Conservation (phyloP, 202 grass and related monocot species). For the Dendrocalamus latiflorus region DNA sequence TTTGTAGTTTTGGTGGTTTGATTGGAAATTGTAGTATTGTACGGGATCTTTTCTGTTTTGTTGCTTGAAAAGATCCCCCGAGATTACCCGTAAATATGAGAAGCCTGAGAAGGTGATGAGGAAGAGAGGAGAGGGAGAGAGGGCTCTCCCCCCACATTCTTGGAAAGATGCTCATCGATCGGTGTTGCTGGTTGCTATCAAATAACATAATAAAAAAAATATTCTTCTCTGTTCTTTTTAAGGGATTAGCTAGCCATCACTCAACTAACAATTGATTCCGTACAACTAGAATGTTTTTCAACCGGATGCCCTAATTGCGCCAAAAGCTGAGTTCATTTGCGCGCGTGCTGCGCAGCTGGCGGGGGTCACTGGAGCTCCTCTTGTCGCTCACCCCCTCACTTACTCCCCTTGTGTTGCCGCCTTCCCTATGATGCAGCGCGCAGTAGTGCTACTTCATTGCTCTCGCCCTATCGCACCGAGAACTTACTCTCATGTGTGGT, state of each 20-base stretch:
- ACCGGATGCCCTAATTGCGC: too few relatives aligned
- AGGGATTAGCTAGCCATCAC: not conserved
- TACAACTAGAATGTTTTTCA: not conserved
- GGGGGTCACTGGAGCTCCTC: too few relatives aligned
- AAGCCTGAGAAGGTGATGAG: slow-evolving; percentile 20
- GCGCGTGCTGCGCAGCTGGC: too few relatives aligned
- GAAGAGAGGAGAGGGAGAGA: slow-evolving; percentile 56
- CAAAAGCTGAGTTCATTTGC: too few relatives aligned
- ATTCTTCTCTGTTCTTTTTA: not conserved
- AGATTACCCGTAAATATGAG: slow-evolving; percentile 28
- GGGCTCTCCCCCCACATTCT: slow-evolving; percentile 58
- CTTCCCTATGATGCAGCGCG: too few relatives aligned
- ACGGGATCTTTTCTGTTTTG: slow-evolving; percentile 61
- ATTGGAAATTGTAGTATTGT: slow-evolving; percentile 29
- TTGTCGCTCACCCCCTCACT: too few relatives aligned
- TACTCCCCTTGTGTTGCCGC: too few relatives aligned
- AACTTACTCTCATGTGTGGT: too few relatives aligned
- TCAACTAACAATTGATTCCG: not conserved
- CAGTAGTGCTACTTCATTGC: too few relatives aligned
- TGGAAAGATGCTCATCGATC: slow-evolving; percentile 25
- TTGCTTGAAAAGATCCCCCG: slow-evolving; percentile 46
- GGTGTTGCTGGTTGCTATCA: slow-evolving; percentile 30
- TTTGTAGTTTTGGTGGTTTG: not conserved
- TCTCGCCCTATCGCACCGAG: too few relatives aligned
- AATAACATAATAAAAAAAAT: slow-evolving; percentile 15